A percentile compares a stretch with the other conserved stretches of the same genome.
Evolutionary conservation across 106 monocot genomes (phyloP).

Genomic region (Dendrobium chrysotoxum): DNA sequence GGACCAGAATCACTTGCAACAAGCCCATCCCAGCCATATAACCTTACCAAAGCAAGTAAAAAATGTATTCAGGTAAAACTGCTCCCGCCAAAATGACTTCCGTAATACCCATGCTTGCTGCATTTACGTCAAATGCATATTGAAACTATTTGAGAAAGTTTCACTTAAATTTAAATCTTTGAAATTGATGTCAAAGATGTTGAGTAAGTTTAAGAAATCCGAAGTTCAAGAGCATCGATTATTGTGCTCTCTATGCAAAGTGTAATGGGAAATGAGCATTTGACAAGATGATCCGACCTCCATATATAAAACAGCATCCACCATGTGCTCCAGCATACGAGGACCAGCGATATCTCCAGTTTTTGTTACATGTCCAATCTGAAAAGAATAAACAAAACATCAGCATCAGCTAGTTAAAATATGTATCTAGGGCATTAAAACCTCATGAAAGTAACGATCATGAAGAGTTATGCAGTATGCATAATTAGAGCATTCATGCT

Average conservation of each 20-base stretch:
- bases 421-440: background rate
- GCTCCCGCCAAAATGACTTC: background rate
- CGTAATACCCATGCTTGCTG: background rate
- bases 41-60: background rate
- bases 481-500: background rate
- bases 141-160: background rate
- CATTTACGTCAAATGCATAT: background rate
- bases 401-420: background rate
- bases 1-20: background rate
- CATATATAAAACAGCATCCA: conserved; percentile 96
- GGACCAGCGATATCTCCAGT: conserved; percentile 96
- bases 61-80: background rate
- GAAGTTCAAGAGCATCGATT: background rate
- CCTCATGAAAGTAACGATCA: background rate
- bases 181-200: background rate
- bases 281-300: conserved; percentile 41
- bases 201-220: background rate
- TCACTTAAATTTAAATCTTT: background rate
- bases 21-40: background rate
- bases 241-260: background rate
- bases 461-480: background rate
- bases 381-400: conserved; percentile 8
- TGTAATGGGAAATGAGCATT: background rate
- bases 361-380: conserved; percentile 99
- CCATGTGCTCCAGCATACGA: conserved; percentile 90